Base-by-base conservation (phyloP, 495 filamentous ascomycete genomes). In the Tuber melanosporum region DNA sequence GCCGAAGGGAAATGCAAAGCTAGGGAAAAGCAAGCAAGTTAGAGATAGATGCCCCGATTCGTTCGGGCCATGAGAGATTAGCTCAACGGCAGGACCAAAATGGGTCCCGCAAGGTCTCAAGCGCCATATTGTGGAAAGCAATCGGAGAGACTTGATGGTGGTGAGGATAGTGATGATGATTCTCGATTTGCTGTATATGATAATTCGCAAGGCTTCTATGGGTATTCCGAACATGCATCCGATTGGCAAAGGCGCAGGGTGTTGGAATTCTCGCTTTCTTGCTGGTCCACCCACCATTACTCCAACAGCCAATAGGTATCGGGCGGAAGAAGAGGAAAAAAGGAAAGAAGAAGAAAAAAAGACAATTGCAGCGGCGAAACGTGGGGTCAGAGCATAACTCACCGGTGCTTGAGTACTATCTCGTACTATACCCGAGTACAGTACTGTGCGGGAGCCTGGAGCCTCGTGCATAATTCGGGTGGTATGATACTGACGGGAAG, bases 401-500 rank as follows among this genome's bases (percentile, higher is more conserved):
- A 41, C 44, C 12, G 43, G 43, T 44, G 12, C 43, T 41, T 2
- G 43, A 44, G 43, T 44, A 44, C 43, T 8, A 0, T 32, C 0
- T 32, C 32, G 45, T 47, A 47, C 45, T 41, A 8, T 43, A 43
- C 42, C 8, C 42, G 42, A 5, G 15, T 4, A 46, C 74, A 41
- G 39, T 41, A 46, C 74, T 62, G 66, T 45, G 26, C 42, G 71
- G 71, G 46, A 71, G 57, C 57, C 74, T 52, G 71, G 46, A 71
- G 57, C 57, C 74, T 52, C 14, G 77, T 77, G 71, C 75, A 26
- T 62, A 43, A 19, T 72, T 57, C 26, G 46, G 14, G 46, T 5
- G 45, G 73, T 71, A 73, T 32, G 47, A 45, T 46, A 12, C 49
- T 70, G 41, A 46, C 78, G 73, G 77, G 44, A 32, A 71, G 45